Base-by-base conservation (phyloP, 2,329 filamentous ascomycete species). In the Xylariaceae sp. region DNA sequence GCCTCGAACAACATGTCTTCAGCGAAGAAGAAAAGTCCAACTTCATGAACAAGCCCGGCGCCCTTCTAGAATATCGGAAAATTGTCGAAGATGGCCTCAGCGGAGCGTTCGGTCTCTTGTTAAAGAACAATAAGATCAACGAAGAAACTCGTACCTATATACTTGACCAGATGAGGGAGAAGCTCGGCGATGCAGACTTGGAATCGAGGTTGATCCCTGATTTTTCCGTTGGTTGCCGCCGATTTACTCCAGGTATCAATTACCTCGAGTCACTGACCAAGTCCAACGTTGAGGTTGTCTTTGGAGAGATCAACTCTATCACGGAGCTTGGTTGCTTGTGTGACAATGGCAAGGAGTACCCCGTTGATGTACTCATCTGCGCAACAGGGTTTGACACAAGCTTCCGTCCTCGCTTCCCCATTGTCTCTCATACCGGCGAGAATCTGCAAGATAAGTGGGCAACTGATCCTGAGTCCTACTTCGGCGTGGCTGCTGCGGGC, bases 21-120 rank as follows among this genome's bases (percentile, higher is more conserved):
- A 55, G 40, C 2, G 63, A 78, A 12, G 79, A 83, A 23, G 76
- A 84, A 44, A 73, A 78, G 4, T 76, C 81, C 11, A 59, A 60
- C 1, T 76, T 79, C 0, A 82, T 82, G 55, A 76, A 82, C 33
- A 61, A 87, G 60, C 82, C 85, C 0, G 72, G 79, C 9, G 77
- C 72, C 14, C 87, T 87, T 63, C 71, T 84, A 1, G 66, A 71
- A 6, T 84, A 82, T 63, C 75, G 81, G 23, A 81, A 78, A 57
- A 71, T 71, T 16, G 69, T 82, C 6, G 80, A 83, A 58, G 67
- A 75, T 1, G 80, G 78, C 23, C 72, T 84, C 14, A 84, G 82
- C 57, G 75, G 77, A 41, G 74, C 79, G 5, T 84, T 83, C 73
- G 79, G 79, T 41, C 78, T 83, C 68, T 82, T 82, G 64, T 16